These are phyloP conservation scores for Lactarius sanguifluus DNA, from an alignment of 768 basidiomycete genomes.

Conservation along the genomic window DNA sequence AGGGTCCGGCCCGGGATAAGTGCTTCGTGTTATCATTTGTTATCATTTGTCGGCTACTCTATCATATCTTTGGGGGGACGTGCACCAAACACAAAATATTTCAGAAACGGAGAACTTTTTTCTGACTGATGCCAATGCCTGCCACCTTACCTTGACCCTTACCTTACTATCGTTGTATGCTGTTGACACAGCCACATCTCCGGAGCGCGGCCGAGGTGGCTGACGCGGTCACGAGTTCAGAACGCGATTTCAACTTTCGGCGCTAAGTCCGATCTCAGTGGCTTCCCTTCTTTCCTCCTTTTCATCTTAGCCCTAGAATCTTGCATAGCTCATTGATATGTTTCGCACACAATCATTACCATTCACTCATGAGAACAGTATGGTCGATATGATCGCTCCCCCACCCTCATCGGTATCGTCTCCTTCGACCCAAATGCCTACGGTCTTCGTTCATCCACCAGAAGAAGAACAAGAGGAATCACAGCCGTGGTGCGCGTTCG, in stretches of 20 bases:
- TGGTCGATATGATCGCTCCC: conserved; percentile 29
- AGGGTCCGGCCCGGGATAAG: too few species aligned
- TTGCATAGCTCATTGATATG: conserved; percentile 30
- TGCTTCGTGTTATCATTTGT: too few species aligned
- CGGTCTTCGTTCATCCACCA: conserved; percentile 40
- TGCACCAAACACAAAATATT: too few species aligned
- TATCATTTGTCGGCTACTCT: too few species aligned
- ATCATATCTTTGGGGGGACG: too few species aligned
- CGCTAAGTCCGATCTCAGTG: conserved; percentile 1
- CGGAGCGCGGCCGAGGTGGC: conserved; percentile 10
- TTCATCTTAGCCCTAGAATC: background rate
- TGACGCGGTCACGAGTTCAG: conserved; percentile 18
- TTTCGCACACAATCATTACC: conserved; percentile 33
- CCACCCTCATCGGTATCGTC: conserved; percentile 35
- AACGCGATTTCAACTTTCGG: conserved; percentile 17
- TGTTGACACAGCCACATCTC: too few species aligned
- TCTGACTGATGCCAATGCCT: too few species aligned
- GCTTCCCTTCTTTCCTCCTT: conserved; percentile 6
- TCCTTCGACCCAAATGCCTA: conserved; percentile 33
- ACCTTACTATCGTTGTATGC: too few species aligned
- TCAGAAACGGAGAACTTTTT: too few species aligned
- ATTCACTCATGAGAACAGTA: conserved; percentile 21
- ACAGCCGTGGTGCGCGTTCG: conserved; percentile 39
- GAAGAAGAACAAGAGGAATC: conserved; percentile 40
- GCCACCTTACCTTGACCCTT: too few species aligned